Percentiles rank a stretch among this genome's conserved stretches.
Evolutionary conservation across 768 basidiomycete genomes (phyloP).

Genomic region (Coprinellus micaceus): DNA sequence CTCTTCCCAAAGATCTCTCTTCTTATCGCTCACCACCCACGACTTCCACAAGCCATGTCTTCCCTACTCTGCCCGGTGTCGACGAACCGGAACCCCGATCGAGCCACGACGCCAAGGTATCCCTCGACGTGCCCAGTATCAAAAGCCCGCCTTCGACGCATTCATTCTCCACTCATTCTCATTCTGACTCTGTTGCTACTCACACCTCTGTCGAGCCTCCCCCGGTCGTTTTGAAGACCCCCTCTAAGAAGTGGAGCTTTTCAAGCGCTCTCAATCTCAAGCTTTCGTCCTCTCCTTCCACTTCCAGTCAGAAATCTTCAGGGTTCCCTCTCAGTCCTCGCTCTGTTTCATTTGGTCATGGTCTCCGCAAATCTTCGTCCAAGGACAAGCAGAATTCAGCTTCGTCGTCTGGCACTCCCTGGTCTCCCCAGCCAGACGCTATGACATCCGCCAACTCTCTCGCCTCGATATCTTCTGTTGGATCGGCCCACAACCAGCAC

Average conservation of each 20-base stretch:
- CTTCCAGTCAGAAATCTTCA: slow-evolving; percentile 50
- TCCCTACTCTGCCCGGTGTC: slow-evolving; percentile 39
- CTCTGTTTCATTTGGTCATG: slow-evolving; percentile 62
- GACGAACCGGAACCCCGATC: slow-evolving; percentile 43
- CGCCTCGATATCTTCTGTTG: slow-evolving; percentile 68
- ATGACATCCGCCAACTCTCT: slow-evolving; percentile 79
- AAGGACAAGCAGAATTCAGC: slow-evolving; percentile 54
- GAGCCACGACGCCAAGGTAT: slow-evolving; percentile 42
- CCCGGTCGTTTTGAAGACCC: slow-evolving; percentile 61
- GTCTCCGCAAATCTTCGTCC: slow-evolving; percentile 64
- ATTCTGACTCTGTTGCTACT: slow-evolving; percentile 22
- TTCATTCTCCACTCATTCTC: slow-evolving; percentile 34
- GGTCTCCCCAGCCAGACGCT: slow-evolving; percentile 73
- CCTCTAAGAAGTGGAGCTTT: slow-evolving; percentile 97
- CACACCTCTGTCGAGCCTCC: slow-evolving; percentile 38
- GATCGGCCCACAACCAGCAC: slow-evolving; percentile 48
- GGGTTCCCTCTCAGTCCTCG: slow-evolving; percentile 62
- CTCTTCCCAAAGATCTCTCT: slow-evolving; percentile 86
- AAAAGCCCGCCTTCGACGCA: slow-evolving; percentile 25
- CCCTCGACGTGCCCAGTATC: slow-evolving; percentile 48
- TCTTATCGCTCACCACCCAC: slow-evolving; percentile 68
- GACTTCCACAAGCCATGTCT: slow-evolving; percentile 50
- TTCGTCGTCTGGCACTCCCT: slow-evolving; percentile 44
- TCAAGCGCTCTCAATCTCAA: slow-evolving; percentile 80
- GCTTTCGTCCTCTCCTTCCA: slow-evolving; percentile 62